phyloP scores from a whole-genome alignment of 2,329 filamentous ascomycete genomes.

The Epichloe baconii region DNA sequence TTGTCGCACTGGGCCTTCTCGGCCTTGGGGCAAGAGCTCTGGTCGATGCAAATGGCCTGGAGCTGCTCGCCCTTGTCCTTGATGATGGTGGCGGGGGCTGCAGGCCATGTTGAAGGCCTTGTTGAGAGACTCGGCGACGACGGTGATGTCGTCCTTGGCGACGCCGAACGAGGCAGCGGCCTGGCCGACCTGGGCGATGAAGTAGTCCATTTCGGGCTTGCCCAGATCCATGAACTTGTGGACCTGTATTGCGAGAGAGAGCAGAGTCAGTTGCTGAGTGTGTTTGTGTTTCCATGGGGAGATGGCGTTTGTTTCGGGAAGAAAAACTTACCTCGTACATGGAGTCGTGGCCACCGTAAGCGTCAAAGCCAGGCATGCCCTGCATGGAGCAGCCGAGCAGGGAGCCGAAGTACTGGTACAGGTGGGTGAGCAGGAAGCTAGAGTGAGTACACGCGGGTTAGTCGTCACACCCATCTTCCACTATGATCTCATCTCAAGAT shows the following conservation, averaged over 20 bases:
- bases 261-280: neutral
- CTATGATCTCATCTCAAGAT: neutral
- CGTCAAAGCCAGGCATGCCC: slow-evolving; percentile 34
- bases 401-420: slow-evolving; percentile 48
- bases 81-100: slow-evolving; percentile 31
- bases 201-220: slow-evolving; percentile 39
- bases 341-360: slow-evolving; percentile 31
- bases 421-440: slow-evolving; percentile 44
- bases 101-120: slow-evolving; percentile 40
- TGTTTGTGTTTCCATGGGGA: neutral
- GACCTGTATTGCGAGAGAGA: slow-evolving; percentile 17
- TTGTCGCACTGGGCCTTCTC: slow-evolving; percentile 30
- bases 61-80: slow-evolving; percentile 30
- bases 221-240: slow-evolving; percentile 49
- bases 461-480: too few species aligned
- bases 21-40: slow-evolving; percentile 31
- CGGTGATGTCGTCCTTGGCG: slow-evolving; percentile 34
- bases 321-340: slow-evolving; percentile 24
- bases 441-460: too few species aligned
- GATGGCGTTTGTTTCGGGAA: too few species aligned
- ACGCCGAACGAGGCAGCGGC: slow-evolving; percentile 47
- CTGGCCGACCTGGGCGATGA: slow-evolving; percentile 44
- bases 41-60: slow-evolving; percentile 42
- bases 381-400: slow-evolving; percentile 42
- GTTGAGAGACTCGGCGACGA: slow-evolving; percentile 35